Conservation (phyloP, 257 asterid species). For the Solanum chiquidenum region DNA sequence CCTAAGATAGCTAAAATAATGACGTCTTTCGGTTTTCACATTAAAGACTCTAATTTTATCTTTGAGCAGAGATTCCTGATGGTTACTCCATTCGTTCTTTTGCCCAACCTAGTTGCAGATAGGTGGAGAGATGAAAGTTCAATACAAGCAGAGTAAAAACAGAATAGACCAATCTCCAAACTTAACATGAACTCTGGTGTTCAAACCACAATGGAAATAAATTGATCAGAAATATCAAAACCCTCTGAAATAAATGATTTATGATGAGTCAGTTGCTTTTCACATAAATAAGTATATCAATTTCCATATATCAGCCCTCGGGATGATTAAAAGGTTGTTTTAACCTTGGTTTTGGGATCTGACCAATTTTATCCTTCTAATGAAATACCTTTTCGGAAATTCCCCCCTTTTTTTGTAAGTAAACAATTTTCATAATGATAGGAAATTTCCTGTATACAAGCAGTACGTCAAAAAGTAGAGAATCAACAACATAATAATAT, state of each 20-base stretch:
- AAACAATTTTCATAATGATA: not conserved
- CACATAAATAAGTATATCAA: not conserved
- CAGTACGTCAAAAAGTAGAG: not conserved
- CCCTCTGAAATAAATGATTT: not conserved
- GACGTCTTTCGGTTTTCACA: not conserved
- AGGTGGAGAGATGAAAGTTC: not conserved
- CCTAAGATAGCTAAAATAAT: not conserved
- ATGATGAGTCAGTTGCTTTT: not conserved
- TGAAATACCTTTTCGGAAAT: not conserved
- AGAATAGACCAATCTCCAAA: not conserved
- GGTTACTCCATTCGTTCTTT: not conserved
- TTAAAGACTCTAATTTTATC: not conserved
- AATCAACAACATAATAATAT: not conserved
- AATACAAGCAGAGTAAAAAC: not conserved
- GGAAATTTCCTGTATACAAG: not conserved
- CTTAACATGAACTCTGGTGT: not conserved
- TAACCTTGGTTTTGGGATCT: not conserved
- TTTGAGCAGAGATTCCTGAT: not conserved
- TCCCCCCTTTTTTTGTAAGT: not conserved
- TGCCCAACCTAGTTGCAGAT: not conserved
- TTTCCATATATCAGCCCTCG: not conserved
- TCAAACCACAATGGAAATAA: not conserved
- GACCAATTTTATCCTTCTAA: not conserved
- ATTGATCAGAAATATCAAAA: not conserved
- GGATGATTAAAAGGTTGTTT: not conserved